phyloP scores from a whole-genome alignment of 2,329 filamentous ascomycete species.

The Cercospora sp. region DNA sequence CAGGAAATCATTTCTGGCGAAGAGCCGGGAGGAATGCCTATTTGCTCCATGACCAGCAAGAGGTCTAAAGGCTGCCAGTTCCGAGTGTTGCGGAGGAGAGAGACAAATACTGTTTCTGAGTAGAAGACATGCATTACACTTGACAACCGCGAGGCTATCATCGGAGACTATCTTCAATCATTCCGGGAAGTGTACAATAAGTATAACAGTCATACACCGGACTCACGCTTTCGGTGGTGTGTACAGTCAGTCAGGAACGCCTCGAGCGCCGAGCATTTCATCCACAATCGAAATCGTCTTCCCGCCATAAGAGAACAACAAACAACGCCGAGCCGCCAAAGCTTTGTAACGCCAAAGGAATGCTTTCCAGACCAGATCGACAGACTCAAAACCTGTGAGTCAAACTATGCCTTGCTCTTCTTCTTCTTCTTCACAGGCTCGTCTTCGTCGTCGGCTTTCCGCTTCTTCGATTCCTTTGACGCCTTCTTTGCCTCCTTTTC shows the following conservation, averaged over 20 bases:
- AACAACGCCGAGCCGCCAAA: slow-evolving; percentile 13
- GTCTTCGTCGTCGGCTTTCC: slow-evolving; percentile 27
- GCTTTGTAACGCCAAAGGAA: slow-evolving; percentile 11
- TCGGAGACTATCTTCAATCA: slow-evolving; percentile 11
- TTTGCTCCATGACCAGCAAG: neutral
- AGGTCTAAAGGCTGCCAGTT: neutral
- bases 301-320: neutral
- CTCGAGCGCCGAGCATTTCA: slow-evolving; percentile 18
- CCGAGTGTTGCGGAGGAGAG: neutral
- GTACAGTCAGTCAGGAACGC: slow-evolving; percentile 13
- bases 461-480: slow-evolving; percentile 56
- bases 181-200: slow-evolving; percentile 17
- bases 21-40: neutral
- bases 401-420: slow-evolving; percentile 31
- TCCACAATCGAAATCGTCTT: slow-evolving; percentile 8
- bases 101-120: neutral
- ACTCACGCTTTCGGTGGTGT: slow-evolving; percentile 7
- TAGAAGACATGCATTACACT: slow-evolving; percentile 10
- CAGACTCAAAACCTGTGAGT: neutral
- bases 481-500: slow-evolving; percentile 50
- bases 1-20: neutral
- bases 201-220: slow-evolving; percentile 10
- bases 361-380: neutral
- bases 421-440: slow-evolving; percentile 32
- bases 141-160: neutral